phyloP scores from a whole-genome alignment of 106 monocot genomes.

The Alisma plantagoaquatica region DNA sequence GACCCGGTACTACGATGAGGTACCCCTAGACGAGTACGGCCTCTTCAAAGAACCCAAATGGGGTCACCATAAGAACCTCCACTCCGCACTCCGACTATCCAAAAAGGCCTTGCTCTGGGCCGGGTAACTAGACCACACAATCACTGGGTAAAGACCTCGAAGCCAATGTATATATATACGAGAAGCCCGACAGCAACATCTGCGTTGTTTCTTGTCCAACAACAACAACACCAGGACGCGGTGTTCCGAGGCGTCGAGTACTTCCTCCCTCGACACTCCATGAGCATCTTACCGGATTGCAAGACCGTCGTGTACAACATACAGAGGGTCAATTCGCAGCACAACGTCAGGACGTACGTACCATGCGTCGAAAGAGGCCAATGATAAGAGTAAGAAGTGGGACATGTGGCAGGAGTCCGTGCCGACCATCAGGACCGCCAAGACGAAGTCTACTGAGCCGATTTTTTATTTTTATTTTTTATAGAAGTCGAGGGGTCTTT shows the following conservation, averaged over 20 bases:
- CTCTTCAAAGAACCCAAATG: slow-evolving; percentile 80
- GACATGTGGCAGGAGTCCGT: slow-evolving; percentile 43
- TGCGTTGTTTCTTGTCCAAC: slow-evolving; percentile 61
- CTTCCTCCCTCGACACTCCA: slow-evolving; percentile 59
- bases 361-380: slow-evolving; percentile 15
- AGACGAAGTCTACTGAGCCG: background rate
- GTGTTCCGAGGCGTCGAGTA: slow-evolving; percentile 51
- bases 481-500: no score
- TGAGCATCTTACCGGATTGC: slow-evolving; percentile 87
- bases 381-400: slow-evolving; percentile 26
- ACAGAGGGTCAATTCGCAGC: slow-evolving; percentile 66
- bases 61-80: slow-evolving; percentile 84
- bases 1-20: slow-evolving; percentile 94
- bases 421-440: slow-evolving; percentile 18
- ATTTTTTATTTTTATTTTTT: no score
- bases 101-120: slow-evolving; percentile 62
- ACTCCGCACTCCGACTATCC: slow-evolving; percentile 42
- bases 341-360: slow-evolving; percentile 60
- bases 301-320: slow-evolving; percentile 83
- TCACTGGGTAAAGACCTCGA: slow-evolving; percentile 34
- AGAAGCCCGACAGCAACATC: slow-evolving; percentile 39
- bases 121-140: slow-evolving; percentile 29
- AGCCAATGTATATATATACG: slow-evolving; percentile 48
- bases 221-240: slow-evolving; percentile 23
- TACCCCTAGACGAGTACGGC: slow-evolving; percentile 91